Evolutionary conservation across 768 basidiomycete species (phyloP), one percentile per base, ranked within the genome.

Genomic region (Agaricus sinodeliciosus): DNA sequence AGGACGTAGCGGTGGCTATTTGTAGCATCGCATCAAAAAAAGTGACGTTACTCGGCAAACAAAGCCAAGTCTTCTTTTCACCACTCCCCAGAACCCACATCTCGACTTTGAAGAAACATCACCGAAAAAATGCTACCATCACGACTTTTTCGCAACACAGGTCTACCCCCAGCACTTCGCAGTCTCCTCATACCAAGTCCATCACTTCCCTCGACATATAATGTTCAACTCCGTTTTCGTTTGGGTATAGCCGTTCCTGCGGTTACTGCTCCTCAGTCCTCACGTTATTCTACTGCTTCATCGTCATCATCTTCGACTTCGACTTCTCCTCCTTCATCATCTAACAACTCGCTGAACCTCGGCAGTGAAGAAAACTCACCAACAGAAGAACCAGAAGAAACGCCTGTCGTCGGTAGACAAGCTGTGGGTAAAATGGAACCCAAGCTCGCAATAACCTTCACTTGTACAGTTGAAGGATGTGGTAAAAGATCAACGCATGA

Each of bases 401-500:
- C 43, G 7, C 44, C 51, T 4, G 51, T 46, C 2, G 19, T 40
- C 16, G 31, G 31, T 8, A 45, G 18, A 31, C 51, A 53, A n/a
- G 9, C 37, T 8, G 7, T 53, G 11, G 51, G 51, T 7, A 46
- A 53, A 34, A 53, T 53, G 27, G 81, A 86, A 50, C 87, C 87
- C 0, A 77, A 76, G 13, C 71, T 93, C 25, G 82, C 81, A 3
- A 72, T 95, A 36, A 87, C 87, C 0, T 92, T 94, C 61, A 95
- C 93, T 3, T 95, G 93, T 66, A 90, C 90, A 1, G 93, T 82
- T 4, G 60, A 73, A 4, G 74, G 73, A 1, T 97, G 94, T 60
- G 75, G 75, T 9, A 66, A 72, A 54, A 84, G 95, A 2, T 94
- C 91, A 8, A 84, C 90, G 4, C 94, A 97, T 61, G 78, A 88